These are phyloP conservation scores for Hyphodiscus sp. DNA, from an alignment of 2,329 filamentous ascomycete species.

Conservation along the genomic window DNA sequence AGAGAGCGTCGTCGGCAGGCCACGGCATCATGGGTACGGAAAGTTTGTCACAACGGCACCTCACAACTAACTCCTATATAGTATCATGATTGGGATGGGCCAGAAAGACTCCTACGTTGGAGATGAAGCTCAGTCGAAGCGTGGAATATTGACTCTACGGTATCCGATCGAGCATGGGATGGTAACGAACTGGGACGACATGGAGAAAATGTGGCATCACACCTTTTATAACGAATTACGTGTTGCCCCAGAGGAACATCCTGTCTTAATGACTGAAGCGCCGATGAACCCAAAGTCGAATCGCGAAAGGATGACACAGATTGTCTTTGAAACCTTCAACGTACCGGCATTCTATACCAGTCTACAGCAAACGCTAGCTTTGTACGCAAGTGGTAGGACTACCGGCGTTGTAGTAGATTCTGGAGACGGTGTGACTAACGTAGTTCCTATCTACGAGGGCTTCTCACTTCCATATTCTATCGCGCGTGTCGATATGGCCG, in stretches of 20 bases:
- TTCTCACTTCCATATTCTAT: conserved; percentile 99
- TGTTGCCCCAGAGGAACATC: conserved; percentile 99
- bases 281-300: conserved; percentile 99
- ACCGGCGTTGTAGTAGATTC: conserved; percentile 99
- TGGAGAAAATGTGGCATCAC: conserved; percentile 99
- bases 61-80: conserved; percentile 38
- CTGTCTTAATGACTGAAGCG: conserved; percentile 96
- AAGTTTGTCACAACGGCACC: too few species aligned
- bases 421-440: conserved; percentile 99
- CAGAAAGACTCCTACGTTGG: conserved; percentile 99
- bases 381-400: conserved; percentile 99
- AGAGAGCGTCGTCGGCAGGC: conserved; percentile 98
- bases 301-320: conserved; percentile 99
- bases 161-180: conserved; percentile 99
- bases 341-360: conserved; percentile 99
- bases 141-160: conserved; percentile 99
- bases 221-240: conserved; percentile 99
- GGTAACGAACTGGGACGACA: conserved; percentile 99
- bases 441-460: conserved; percentile 99
- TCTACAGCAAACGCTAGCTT: conserved; percentile 98
- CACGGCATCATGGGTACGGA: conserved; percentile 98
- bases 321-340: conserved; percentile 99
- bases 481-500: conserved; percentile 99
- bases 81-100: conserved; percentile 99
- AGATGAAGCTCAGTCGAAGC: conserved; percentile 99